Percentiles rank a stretch among this genome's conserved stretches.
These are phyloP conservation scores for Aegle marmelos DNA, from an alignment of 345 rosid species.

Conservation along the genomic window DNA sequence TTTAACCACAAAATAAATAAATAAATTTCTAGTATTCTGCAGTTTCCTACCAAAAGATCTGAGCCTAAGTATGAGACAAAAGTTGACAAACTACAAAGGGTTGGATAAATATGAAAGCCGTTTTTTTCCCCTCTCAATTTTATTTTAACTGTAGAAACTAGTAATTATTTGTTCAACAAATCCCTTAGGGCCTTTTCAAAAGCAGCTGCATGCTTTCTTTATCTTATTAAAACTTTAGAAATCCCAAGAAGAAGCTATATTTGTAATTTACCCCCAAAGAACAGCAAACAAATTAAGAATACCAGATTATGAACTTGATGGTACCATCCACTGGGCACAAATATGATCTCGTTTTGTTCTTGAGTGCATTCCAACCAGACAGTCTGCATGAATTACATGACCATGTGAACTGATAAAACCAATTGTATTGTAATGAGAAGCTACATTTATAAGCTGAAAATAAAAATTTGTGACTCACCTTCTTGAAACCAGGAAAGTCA, in stretches of 20 bases:
- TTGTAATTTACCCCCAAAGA: background rate
- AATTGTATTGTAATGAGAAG: background rate
- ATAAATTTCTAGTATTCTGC: too few species aligned
- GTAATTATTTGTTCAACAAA: background rate
- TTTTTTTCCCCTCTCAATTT: background rate
- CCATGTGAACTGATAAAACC: constrained; percentile 12
- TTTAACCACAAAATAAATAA: background rate
- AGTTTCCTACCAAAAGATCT: background rate
- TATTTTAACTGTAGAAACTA: background rate
- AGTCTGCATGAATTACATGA: constrained; percentile 45
- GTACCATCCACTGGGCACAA: constrained; percentile 98
- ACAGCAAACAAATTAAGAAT: constrained; percentile 13
- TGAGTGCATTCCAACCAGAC: constrained; percentile 83
- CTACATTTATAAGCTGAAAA: constrained; percentile 14
- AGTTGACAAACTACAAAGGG: background rate
- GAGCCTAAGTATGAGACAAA: background rate
- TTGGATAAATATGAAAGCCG: background rate
- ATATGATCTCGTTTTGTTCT: constrained; percentile 65
- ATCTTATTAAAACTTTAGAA: background rate
- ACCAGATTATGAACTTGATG: constrained; percentile 98
- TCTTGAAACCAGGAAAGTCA: constrained; percentile 71
- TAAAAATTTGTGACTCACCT: constrained; percentile 36
- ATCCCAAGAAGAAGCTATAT: background rate
- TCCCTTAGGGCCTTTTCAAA: background rate
- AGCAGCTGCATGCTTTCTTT: constrained; percentile 6